Evolutionary conservation across 495 filamentous ascomycete species (phyloP).

Genomic region (Tuber magnatum): DNA sequence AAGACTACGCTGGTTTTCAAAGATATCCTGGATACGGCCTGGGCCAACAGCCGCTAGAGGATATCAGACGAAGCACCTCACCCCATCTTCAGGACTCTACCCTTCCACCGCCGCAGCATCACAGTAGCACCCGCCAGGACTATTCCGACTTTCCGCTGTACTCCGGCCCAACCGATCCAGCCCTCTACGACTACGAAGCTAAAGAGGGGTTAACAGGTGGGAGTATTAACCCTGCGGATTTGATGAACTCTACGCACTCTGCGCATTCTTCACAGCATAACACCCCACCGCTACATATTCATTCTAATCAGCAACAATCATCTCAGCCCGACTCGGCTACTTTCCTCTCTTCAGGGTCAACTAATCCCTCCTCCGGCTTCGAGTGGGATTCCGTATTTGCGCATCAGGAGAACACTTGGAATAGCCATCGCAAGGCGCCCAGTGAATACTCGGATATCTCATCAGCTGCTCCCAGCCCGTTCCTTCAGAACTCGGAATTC

Average conservation of each 20-base stretch:
- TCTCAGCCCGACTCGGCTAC: slow-evolving; percentile 53
- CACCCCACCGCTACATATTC: slow-evolving; percentile 31
- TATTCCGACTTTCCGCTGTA: slow-evolving; percentile 52
- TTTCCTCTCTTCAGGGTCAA: slow-evolving; percentile 60
- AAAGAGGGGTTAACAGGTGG: slow-evolving; percentile 47
- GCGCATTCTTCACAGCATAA: slow-evolving; percentile 45
- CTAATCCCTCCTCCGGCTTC: slow-evolving; percentile 57
- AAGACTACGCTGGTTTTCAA: slow-evolving; percentile 17
- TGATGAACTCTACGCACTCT: slow-evolving; percentile 50
- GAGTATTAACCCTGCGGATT: slow-evolving; percentile 46
- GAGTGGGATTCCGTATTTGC: slow-evolving; percentile 45
- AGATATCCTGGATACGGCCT: slow-evolving; percentile 16
- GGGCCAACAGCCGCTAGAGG: slow-evolving; percentile 30
- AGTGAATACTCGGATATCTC: slow-evolving; percentile 87
- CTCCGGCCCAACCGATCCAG: slow-evolving; percentile 51
- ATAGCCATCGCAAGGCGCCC: slow-evolving; percentile 68
- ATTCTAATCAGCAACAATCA: slow-evolving; percentile 52
- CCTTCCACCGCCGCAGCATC: slow-evolving; percentile 16
- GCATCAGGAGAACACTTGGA: slow-evolving; percentile 57
- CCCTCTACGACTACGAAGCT: slow-evolving; percentile 62
- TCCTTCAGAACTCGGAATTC: slow-evolving; percentile 65
- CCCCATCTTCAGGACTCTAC: slow-evolving; percentile 33
- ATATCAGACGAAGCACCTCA: slow-evolving; percentile 28
- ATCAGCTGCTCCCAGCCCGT: slow-evolving; percentile 73
- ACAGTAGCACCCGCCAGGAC: background rate